Conservation (phyloP, 2,329 filamentous ascomycete genomes). For the Aspergillus sp. region DNA sequence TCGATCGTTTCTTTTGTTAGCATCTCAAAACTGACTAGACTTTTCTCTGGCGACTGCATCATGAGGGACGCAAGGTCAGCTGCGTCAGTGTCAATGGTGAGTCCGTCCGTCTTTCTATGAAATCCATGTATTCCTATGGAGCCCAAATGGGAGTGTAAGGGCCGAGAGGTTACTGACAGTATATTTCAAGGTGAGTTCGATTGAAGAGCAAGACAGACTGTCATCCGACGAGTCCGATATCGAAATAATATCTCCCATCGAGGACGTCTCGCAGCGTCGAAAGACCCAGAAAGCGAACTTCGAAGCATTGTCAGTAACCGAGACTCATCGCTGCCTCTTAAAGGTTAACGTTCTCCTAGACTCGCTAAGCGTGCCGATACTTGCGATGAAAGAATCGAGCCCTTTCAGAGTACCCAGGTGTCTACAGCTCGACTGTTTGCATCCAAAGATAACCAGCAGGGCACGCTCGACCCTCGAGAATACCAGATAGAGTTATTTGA, state of each 20-base stretch:
- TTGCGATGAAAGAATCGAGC: constrained; percentile 38
- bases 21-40: background rate
- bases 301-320: constrained; percentile 42
- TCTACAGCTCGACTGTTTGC: constrained; percentile 56
- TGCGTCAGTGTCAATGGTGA: background rate
- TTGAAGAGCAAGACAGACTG: constrained; percentile 9
- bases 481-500: constrained; percentile 94
- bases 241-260: constrained; percentile 21
- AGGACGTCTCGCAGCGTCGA: constrained; percentile 46
- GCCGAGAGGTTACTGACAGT: background rate
- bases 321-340: background rate
- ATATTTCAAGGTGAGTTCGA: background rate
- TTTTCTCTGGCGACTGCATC: background rate
- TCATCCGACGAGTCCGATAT: constrained; percentile 30
- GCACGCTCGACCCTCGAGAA: constrained; percentile 77
- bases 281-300: constrained; percentile 54
- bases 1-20: background rate
- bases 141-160: background rate
- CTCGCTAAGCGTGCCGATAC: constrained; percentile 44
- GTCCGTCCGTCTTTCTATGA: background rate
- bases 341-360: constrained; percentile 24
- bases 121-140: background rate
- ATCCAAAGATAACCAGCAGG: constrained; percentile 53
- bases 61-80: background rate
- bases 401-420: constrained; percentile 47